Base-by-base conservation (phyloP, 192 early-diverging fungal genomes). In the Umbelopsis isabellina region DNA sequence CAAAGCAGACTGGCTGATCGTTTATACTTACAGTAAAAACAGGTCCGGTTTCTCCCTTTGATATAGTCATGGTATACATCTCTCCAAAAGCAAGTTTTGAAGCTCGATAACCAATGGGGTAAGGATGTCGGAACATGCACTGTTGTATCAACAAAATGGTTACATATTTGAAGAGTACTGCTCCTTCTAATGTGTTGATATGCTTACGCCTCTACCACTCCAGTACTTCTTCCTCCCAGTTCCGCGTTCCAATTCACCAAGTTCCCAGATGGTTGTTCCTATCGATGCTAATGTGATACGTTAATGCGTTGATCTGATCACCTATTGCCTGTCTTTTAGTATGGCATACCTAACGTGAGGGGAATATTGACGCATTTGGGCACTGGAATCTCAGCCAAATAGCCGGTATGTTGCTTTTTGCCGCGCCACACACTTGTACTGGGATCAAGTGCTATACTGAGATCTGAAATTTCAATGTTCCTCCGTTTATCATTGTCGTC, bases 91-190 rank as follows among this genome's bases (percentile, higher is more conserved):
- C 74, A 20, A 53, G 66, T 67, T 86, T 86, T 25, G 83, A 76
- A 18, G 84, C 84, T 47, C 69, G 67, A 68, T 75, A 86, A 9
- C 84, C 84, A 30, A 86, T 76, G 12, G 84, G 84, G 23, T 86
- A 86, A 67, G 84, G 84, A 48, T 86, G 84, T 49, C 73, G 75
- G 35, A 77, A 86, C 22, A 76, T 61, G 52, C 82, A 82, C 84
- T 86, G 41, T 1, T 9, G 4, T 16, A 12, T 22, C 25, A 33
- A 33, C 22, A 10, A 4, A 33, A 1, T 30, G 1, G 5, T 18
- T 18, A 74, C 13, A 45, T 12, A 16, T 2, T 37, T 21, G 7
- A 21, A 47, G 27, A 55, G 0, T 46, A 20, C 20, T 45, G 3
- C 9, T 30, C 27, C 27, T 45, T 41, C 15, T 1, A 48, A 22